Evolutionary conservation across 164 flowering plant genomes (phyloP), one percentile per base, ranked within the genome.

Genomic region (Piper betle): DNA sequence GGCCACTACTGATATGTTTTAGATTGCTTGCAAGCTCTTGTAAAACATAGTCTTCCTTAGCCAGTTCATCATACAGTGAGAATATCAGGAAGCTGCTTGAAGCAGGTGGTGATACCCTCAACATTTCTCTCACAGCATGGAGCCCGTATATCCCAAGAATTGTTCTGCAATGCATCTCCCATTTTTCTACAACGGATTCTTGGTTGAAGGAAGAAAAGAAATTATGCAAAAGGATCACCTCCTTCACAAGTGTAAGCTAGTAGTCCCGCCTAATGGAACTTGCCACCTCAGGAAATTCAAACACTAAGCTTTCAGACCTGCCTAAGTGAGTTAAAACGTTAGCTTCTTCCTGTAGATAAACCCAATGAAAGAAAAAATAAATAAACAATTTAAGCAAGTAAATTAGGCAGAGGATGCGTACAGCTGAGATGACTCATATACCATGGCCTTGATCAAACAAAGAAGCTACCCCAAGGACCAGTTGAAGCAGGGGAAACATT

Each of bases 391-490:
- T 50, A 13, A 62, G 37, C 12, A 40, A 53, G n/a, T 11, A 53
- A 54, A 33, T 54, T 6, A 16, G 12, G 20, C 53, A 37, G 33
- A 15, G 11, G 57, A 56, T 6, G 59, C 98, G 83, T 75, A 93
- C 99, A 82, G 59, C 55, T 81, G 82, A 52, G 87, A 73, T 9
- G 94, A 83, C 71, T 90, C 87, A 41, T 84, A 84, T 17, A 77
- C 43, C 25, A 90, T 79, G 37, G 91, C 99, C 76, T 93, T 88
- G 78, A n/a, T 93, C 97, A 61, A 83, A 93, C 13, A 93, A 77
- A 43, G 94, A 88, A 72, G 92, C 96, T n/a, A 54, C 99, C 97
- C 92, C 90, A 93, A n/a, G 99, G 99, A 37, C 99, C 99, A 2
- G 96, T 93, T 4, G 88, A 79, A 64, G 74, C 70, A 56, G 92